Evolutionary conservation across 2,329 filamentous ascomycete genomes (phyloP).

Genomic region (Microascus cirrosus): DNA sequence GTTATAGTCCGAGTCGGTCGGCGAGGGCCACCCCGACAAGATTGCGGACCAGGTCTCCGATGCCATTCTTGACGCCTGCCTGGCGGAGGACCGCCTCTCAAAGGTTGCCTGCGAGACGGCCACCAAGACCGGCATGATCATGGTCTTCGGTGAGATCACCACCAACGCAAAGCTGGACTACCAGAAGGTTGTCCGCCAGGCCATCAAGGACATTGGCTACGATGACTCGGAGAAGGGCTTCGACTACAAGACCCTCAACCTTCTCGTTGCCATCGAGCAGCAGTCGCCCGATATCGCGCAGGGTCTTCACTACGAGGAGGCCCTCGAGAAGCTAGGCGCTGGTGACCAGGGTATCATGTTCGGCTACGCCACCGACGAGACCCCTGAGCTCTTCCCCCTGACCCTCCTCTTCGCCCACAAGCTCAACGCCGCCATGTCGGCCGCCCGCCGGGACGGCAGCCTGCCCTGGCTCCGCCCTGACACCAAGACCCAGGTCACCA

Average conservation of each 20-base stretch:
- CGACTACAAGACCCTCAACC: conserved; percentile 99
- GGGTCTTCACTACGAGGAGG: conserved; percentile 96
- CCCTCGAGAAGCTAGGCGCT: conserved; percentile 92
- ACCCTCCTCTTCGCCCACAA: conserved; percentile 92
- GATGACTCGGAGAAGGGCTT: conserved; percentile 96
- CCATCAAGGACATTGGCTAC: conserved; percentile 98
- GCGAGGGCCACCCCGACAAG: conserved; percentile 91
- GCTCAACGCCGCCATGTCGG: conserved; percentile 90
- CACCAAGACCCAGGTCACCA: conserved; percentile 98
- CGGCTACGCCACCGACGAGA: conserved; percentile 98
- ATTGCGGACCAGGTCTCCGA: conserved; percentile 98
- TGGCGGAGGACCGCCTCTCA: conserved; percentile 88
- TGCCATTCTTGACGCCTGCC: conserved; percentile 95
- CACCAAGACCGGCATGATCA: conserved; percentile 99
- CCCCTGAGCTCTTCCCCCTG: conserved; percentile 89
- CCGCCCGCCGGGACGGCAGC: conserved; percentile 75
- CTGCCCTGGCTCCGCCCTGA: conserved; percentile 94
- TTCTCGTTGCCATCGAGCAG: conserved; percentile 97
- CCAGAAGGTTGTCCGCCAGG: conserved; percentile 89
- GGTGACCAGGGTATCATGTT: conserved; percentile 99
- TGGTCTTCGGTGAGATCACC: conserved; percentile 98
- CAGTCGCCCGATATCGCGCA: conserved; percentile 98
- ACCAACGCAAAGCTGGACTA: conserved; percentile 94
- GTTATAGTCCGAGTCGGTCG: conserved; percentile 70
- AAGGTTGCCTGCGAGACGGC: conserved; percentile 99